Conservation (phyloP, 345 rosid species). For the Mallotus nudiflorus region DNA sequence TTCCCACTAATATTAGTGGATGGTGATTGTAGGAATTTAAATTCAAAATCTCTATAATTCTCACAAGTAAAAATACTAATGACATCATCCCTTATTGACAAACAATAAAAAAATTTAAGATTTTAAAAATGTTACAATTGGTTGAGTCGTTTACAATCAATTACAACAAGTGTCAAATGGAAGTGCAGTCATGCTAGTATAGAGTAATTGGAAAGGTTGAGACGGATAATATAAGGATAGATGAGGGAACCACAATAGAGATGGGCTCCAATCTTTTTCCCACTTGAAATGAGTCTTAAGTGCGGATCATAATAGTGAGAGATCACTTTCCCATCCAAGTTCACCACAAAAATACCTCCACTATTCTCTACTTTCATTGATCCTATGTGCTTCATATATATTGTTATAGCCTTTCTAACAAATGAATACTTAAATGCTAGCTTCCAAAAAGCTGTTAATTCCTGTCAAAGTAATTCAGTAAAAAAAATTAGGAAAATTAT, state of each 20-base stretch:
- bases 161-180: too few relatives aligned
- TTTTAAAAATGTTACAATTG: too few relatives aligned
- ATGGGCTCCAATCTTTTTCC: conserved; percentile 52
- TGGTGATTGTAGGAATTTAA: too few relatives aligned
- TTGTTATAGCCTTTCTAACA: conserved; percentile 42
- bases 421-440: conserved; percentile 31
- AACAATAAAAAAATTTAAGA: too few relatives aligned
- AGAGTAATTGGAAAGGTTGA: conserved; percentile 42
- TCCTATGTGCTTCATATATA: conserved; percentile 24
- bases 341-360: conserved; percentile 57
- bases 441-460: conserved; percentile 22
- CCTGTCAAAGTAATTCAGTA: conserved; percentile 34
- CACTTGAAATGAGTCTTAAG: conserved; percentile 33
- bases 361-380: conserved; percentile 12
- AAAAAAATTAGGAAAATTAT: too few relatives aligned
- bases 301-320: conserved; percentile 54
- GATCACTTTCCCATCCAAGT: conserved; percentile 58
- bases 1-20: too few relatives aligned
- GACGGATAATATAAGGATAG: conserved; percentile 42
- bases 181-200: too few relatives aligned
- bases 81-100: too few relatives aligned
- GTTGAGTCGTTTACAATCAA: too few relatives aligned
- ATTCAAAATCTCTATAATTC: too few relatives aligned
- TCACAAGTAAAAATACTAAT: too few relatives aligned
- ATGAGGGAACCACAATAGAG: conserved; percentile 52